Percentiles rank a stretch among this genome's conserved stretches.
Conservation (phyloP, 2,329 filamentous ascomycete genomes). For the Xylaria sp. region DNA sequence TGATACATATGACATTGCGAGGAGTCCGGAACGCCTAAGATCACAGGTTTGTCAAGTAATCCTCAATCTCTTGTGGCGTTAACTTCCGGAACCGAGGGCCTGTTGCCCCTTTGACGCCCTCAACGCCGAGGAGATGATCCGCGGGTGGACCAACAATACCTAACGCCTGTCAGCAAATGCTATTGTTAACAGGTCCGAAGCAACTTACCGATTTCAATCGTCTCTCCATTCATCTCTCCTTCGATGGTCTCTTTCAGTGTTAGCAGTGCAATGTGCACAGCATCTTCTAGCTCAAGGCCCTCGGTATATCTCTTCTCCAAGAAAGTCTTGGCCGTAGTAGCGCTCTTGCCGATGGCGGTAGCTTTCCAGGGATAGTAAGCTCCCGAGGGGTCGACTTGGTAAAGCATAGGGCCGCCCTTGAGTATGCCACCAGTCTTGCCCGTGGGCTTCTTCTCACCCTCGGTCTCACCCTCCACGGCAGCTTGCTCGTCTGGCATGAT, state of each 20-base stretch:
- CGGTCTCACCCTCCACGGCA: constrained; percentile 64
- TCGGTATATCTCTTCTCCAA: constrained; percentile 99
- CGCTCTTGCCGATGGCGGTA: constrained; percentile 98
- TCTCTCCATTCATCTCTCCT: constrained; percentile 98
- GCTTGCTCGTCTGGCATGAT: constrained; percentile 85
- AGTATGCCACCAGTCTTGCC: constrained; percentile 95
- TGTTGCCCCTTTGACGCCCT: constrained; percentile 85
- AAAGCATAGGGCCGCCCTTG: constrained; percentile 96
- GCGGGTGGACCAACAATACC: constrained; percentile 96
- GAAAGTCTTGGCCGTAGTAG: constrained; percentile 98
- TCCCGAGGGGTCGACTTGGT: constrained; percentile 98
- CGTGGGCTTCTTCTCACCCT: constrained; percentile 71
- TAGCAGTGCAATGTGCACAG: constrained; percentile 95
- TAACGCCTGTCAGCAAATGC: constrained; percentile 53
- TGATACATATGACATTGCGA: constrained; percentile 54
- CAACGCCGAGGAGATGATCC: constrained; percentile 89
- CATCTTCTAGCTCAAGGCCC: constrained; percentile 95
- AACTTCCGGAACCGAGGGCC: constrained; percentile 93
- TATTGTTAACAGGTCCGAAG: neutral
- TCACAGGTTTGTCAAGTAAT: constrained; percentile 98
- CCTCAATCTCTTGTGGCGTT: constrained; percentile 97
- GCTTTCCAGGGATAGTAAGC: constrained; percentile 99
- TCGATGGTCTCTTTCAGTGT: constrained; percentile 99
- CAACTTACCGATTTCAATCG: constrained; percentile 90
- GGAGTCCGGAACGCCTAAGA: constrained; percentile 43